Conservation (phyloP, 768 basidiomycete genomes). For the Boletus huronensis region DNA sequence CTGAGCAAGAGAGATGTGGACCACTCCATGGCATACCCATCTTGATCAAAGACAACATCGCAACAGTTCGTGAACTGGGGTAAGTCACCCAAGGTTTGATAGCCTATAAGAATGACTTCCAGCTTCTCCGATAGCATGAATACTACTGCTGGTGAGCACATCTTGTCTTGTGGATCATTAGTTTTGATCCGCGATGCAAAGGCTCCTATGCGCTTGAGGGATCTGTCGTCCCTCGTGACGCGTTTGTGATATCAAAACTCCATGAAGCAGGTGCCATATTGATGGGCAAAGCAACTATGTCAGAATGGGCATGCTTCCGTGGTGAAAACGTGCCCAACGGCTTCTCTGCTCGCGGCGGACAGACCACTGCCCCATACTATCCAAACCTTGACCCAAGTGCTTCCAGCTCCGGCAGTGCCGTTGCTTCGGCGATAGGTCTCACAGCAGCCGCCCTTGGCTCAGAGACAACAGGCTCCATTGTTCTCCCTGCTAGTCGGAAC, state of each 20-base stretch:
- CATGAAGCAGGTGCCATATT: constrained; percentile 36
- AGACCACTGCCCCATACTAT: constrained; percentile 40
- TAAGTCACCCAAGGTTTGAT: constrained; percentile 5
- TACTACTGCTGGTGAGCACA: constrained; percentile 46
- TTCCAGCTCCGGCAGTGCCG: constrained; percentile 44
- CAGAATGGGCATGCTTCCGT: constrained; percentile 43
- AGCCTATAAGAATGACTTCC: background rate
- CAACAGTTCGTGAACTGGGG: constrained; percentile 29
- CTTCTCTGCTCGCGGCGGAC: constrained; percentile 47
- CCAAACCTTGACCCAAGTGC: constrained; percentile 40
- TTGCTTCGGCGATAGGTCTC: constrained; percentile 44
- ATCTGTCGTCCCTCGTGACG: constrained; percentile 36
- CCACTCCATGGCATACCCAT: constrained; percentile 57
- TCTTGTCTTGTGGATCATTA: background rate
- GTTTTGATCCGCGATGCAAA: constrained; percentile 8
- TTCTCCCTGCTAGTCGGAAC: constrained; percentile 40
- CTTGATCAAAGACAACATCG: constrained; percentile 49
- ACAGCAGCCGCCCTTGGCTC: constrained; percentile 42
- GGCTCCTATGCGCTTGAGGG: constrained; percentile 39
- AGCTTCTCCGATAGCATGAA: constrained; percentile 39
- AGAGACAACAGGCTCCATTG: constrained; percentile 49
- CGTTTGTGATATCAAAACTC: constrained; percentile 31
- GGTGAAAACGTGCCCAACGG: constrained; percentile 35
- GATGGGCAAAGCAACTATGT: constrained; percentile 41
- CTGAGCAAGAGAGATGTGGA: constrained; percentile 45